Evolutionary conservation across 2,329 filamentous ascomycete genomes (phyloP), one percentile per base, ranked within the genome.

Genomic region (Epicoccum nigrum): DNA sequence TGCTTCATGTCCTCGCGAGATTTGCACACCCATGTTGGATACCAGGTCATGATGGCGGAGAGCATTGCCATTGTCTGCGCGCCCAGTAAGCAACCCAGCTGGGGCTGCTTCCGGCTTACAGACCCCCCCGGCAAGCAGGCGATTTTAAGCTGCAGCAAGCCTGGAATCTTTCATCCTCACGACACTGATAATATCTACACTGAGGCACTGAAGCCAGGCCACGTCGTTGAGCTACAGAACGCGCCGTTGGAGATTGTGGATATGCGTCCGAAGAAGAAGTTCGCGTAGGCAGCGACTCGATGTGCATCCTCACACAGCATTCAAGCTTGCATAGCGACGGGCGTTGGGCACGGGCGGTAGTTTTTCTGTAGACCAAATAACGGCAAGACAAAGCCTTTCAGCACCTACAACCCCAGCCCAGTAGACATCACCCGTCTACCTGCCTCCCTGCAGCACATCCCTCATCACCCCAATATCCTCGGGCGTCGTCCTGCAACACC

Each of bases 1-100:
- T 99, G 94, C 74, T 99, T 99, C 72, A 95, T 99, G 90, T 96
- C 91, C 70, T 94, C 89, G 40, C 81, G 93, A 41, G 94, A 99
- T 69, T 71, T 97, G 60, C 94, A 99, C 69, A 99, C 95, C 0
- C 93, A 96, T 68, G 87, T 87, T 3, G 92, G 92, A 9, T 97
- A 97, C 71, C 94, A 99, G 74, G 86, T 94, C 53, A 97, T 97
- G 91, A 84, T 97, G 75, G 88, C 92, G 1, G 94, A 99, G 78
- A 95, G 90, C 64, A 92, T 99, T 56, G 94, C 94, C 4, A 96
- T 99, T 65, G 94, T 99, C 31, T 99, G 94, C 75, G 90, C 94
- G 5, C 94, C 94, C 0, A 88, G 83, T 49, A 90, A 89, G 64
- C 79, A 81, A 28, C 89, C 89, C 5, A 93, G 90, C 55, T 93